These are phyloP conservation scores for Phaeosphaeriaceae sp. DNA, from an alignment of 2,329 filamentous ascomycete genomes.

Conservation along the genomic window DNA sequence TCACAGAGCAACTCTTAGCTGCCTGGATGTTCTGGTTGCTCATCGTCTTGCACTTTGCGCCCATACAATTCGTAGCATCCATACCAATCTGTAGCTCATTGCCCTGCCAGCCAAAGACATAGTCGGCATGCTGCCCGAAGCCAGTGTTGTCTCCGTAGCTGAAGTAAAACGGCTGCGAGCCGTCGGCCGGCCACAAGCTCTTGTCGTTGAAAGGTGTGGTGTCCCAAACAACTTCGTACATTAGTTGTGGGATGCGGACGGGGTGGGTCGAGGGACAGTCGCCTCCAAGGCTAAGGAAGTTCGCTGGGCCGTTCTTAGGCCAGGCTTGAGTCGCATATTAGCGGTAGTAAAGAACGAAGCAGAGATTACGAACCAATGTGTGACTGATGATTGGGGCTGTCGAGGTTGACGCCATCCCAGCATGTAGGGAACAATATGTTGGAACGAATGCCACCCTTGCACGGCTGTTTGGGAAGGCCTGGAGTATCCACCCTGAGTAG, in stretches of 20 bases:
- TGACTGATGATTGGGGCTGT: slow-evolving; percentile 63
- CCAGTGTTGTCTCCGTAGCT: slow-evolving; percentile 34
- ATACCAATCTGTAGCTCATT: slow-evolving; percentile 33
- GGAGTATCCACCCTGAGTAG: neutral
- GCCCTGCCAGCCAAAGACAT: slow-evolving; percentile 37
- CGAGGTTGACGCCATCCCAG: slow-evolving; percentile 59
- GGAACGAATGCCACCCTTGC: slow-evolving; percentile 55
- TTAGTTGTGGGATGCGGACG: slow-evolving; percentile 55
- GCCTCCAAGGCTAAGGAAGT: slow-evolving; percentile 38
- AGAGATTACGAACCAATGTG: no score
- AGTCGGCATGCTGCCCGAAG: slow-evolving; percentile 32
- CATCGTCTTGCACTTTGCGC: slow-evolving; percentile 32
- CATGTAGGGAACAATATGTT: slow-evolving; percentile 57
- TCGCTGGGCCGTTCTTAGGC: slow-evolving; percentile 33
- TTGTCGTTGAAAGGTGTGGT: slow-evolving; percentile 42
- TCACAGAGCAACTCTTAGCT: slow-evolving; percentile 31
- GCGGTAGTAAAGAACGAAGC: no score
- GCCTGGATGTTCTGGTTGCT: slow-evolving; percentile 32
- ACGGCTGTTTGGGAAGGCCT: slow-evolving; percentile 42
- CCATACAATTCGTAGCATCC: slow-evolving; percentile 38
- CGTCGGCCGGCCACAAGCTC: slow-evolving; percentile 34
- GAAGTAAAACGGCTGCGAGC: slow-evolving; percentile 32
- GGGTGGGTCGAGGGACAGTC: slow-evolving; percentile 52
- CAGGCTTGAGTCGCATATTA: no score
- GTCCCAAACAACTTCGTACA: slow-evolving; percentile 57